Conservation (phyloP, 1,139 yeast genomes). For the Geotrichum restrictum region DNA sequence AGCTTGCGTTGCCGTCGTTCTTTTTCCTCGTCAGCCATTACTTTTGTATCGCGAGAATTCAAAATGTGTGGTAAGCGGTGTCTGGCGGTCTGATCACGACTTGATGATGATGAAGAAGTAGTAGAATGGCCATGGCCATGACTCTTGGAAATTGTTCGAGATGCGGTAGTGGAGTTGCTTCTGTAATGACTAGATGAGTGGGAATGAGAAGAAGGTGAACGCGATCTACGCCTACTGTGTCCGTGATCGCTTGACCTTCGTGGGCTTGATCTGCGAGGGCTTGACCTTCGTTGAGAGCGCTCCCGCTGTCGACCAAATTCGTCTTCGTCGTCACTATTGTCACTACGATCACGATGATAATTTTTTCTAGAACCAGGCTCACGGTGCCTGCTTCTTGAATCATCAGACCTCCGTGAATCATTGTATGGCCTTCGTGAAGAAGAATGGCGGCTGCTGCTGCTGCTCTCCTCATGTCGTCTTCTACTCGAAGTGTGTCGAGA, state of each 20-base stretch:
- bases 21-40: conserved; percentile 28
- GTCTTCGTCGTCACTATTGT: background rate
- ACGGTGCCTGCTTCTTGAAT: background rate
- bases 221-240: background rate
- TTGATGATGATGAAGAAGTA: no score
- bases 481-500: conserved; percentile 7
- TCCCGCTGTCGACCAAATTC: background rate
- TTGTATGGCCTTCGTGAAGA: background rate
- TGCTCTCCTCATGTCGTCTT: background rate
- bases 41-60: no score
- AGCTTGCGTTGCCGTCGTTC: conserved; percentile 47
- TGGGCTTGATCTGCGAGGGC: background rate
- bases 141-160: no score
- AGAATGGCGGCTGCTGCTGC: conserved; percentile 6
- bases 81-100: background rate
- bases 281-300: background rate
- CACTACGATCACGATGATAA: conserved; percentile 8
- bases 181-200: conserved; percentile 2
- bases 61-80: no score
- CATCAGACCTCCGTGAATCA: conserved; percentile 1
- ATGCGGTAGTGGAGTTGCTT: background rate
- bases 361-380: background rate
- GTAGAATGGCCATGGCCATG: no score
- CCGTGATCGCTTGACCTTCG: conserved; percentile 2
- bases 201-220: background rate